Base-by-base conservation (phyloP, 768 basidiomycete genomes). In the Gautieria morchelliformis region DNA sequence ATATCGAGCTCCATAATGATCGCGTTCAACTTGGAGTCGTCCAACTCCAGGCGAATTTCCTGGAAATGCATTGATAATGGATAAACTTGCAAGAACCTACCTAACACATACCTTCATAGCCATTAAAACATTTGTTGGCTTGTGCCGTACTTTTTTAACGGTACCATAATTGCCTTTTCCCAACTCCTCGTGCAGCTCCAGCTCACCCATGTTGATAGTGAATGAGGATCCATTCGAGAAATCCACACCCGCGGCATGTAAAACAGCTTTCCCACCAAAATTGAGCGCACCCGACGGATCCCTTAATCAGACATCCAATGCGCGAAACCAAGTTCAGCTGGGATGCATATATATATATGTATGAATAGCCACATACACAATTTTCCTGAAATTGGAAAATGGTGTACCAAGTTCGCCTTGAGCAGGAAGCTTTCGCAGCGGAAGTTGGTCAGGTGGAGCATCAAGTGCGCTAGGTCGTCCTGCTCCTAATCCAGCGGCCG, bases 1-100 rank as follows among this genome's bases (percentile, higher is more conserved):
- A 99, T 88, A 67, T 99, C 95, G 54, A 99, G 87, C 67, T 99
- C 96, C 88, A 97, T 98, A 64, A 99, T 85, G 75, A 99, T 98
- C 14, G 87, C 91, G 64, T 92, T 92, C 41, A 98, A 80, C 65
- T 93, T 92, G 49, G 89, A 84, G 55, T 93, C 83, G 65, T 98
- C 96, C 14, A 99, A 80, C 68, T 98, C 93, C 15, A 99, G 78
- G 22, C 92, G 89, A 62, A 98, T 99, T 85, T 99, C 95, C 95
- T 98, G 69, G 14, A 57, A 48, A 39, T 19, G 20, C 35, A 14
- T 59, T 48, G 45, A 40, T 56, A 15, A 37, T 44, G 51, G 59
- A n/a, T 20, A 24, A 42, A 60, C 11, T 22, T 53, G 6, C 35
- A 37, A 14, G 22, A 40, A 19, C 15, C n/a, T 17, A 27, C 27